phyloP scores from a whole-genome alignment of 2,329 filamentous ascomycete genomes.

The Sporothrix variecibatus region DNA sequence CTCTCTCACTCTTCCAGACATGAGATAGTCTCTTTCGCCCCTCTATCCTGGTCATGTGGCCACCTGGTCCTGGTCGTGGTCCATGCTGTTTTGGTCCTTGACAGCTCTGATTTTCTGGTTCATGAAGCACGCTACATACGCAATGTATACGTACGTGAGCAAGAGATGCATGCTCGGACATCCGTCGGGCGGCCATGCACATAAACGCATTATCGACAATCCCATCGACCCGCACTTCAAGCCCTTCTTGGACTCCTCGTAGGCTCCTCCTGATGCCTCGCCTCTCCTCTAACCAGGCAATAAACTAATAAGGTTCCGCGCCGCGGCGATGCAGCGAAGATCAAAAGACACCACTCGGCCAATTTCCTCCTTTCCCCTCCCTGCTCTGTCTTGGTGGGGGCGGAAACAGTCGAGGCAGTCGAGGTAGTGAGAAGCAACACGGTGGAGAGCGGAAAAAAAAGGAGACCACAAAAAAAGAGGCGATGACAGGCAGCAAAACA shows the following conservation, averaged over 20 bases:
- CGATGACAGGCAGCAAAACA: neutral
- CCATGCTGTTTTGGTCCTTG: neutral
- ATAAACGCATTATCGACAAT: neutral
- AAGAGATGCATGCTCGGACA: neutral
- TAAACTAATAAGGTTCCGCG: neutral
- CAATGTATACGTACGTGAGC: constrained; percentile 4
- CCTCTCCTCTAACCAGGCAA: neutral
- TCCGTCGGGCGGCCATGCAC: neutral
- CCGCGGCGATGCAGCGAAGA: neutral
- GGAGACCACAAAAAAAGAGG: neutral
- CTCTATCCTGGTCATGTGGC: neutral
- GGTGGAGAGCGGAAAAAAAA: neutral
- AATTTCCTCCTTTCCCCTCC: neutral
- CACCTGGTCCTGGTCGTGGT: neutral
- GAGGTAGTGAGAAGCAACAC: neutral
- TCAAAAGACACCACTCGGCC: neutral
- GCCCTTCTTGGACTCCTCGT: neutral
- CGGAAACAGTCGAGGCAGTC: neutral
- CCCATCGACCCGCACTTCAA: neutral
- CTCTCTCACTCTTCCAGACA: neutral
- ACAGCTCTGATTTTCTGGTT: constrained; percentile 3
- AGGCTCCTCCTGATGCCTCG: too few relatives aligned
- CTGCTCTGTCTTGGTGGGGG: neutral
- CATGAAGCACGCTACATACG: constrained; percentile 11
- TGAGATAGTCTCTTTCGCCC: too few relatives aligned